These are phyloP conservation scores for Petrea volubilis DNA, from an alignment of 257 asterid genomes.

Conservation along the genomic window DNA sequence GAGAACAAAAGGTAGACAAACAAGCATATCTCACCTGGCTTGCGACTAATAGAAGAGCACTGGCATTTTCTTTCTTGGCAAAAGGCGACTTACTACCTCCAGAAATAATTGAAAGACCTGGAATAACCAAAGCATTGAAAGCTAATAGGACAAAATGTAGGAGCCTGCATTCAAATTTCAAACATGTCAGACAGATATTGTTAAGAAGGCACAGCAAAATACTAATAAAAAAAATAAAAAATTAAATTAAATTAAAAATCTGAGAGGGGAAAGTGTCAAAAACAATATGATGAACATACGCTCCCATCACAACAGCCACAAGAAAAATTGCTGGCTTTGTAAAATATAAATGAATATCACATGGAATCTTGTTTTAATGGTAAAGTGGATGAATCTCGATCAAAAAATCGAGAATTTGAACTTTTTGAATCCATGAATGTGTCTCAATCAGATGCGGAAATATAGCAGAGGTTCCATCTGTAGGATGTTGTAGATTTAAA, in stretches of 20 bases:
- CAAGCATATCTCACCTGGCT: slow-evolving; percentile 69
- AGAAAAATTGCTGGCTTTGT: slow-evolving; percentile 76
- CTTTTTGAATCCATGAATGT: too few species aligned
- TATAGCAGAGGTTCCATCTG: too few species aligned
- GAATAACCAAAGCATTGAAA: slow-evolving; percentile 61
- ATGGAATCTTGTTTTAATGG: too few species aligned
- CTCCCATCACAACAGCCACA: slow-evolving; percentile 80
- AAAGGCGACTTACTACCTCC: slow-evolving; percentile 67
- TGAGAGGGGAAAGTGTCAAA: not conserved
- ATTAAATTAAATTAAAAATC: too few species aligned
- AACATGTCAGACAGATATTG: slow-evolving; percentile 12
- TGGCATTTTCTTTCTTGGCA: slow-evolving; percentile 66
- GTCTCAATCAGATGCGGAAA: too few species aligned
- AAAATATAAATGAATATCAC: too few species aligned
- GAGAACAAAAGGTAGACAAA: not conserved
- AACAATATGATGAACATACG: slow-evolving; percentile 46
- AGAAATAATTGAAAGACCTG: slow-evolving; percentile 46
- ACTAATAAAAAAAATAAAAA: too few species aligned
- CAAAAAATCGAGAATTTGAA: too few species aligned
- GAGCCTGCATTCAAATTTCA: too few species aligned
- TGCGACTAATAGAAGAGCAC: slow-evolving; percentile 79
- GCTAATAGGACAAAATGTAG: slow-evolving; percentile 62
- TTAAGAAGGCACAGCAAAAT: too few species aligned
- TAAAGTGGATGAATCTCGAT: too few species aligned
- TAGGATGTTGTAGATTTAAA: too few species aligned